Evolutionary conservation across 2,329 filamentous ascomycete genomes (phyloP), one percentile per base, ranked within the genome.

Genomic region (Alternaria consortialis): DNA sequence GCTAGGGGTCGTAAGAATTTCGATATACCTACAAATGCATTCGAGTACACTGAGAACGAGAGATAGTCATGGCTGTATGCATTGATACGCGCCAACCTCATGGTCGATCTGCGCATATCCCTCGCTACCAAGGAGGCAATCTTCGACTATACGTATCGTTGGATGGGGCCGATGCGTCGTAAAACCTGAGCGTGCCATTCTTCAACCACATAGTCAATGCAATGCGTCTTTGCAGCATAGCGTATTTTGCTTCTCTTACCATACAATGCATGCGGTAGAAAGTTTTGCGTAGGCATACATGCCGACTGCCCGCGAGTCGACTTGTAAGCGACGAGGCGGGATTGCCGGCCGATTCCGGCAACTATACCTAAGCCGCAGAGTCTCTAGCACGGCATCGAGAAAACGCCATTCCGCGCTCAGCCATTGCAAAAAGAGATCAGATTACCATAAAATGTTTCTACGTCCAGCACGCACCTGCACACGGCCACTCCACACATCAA

Each of bases 271-370:
- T 23, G 37, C 37, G 17, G 11, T 40, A 23, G 37, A 40, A 7
- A 23, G 17, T 23, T 40, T 40, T 40, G 37, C 17, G 17, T 40
- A 23, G 9, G 37, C 37, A 9, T 40, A 40, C 12, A 17, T n/a
- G 32, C 32, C 4, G 15, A 34, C 32, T 34, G 36, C 36, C 20
- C 36, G n/a, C 37, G 37, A 39, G 9, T 39, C 17, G 37, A 39
- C 37, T 46, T n/a, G 53, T 67, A 66, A 67, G 53, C 55, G 52
- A 58, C 29, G 40, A 37, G 46, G 39, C 65, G 55, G 62, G 56
- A 46, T 53, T 51, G 67, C 46, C 52, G 64, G 63, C 62, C 61
- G 63, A 71, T 60, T 51, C 69, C 68, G 67, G 68, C 67, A 59
- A 50, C 59, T 60, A 55, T 40, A 53, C 37, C 46, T 34, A 36